Conservation (phyloP, 2,329 filamentous ascomycete species). For the Xylaria sp. region DNA sequence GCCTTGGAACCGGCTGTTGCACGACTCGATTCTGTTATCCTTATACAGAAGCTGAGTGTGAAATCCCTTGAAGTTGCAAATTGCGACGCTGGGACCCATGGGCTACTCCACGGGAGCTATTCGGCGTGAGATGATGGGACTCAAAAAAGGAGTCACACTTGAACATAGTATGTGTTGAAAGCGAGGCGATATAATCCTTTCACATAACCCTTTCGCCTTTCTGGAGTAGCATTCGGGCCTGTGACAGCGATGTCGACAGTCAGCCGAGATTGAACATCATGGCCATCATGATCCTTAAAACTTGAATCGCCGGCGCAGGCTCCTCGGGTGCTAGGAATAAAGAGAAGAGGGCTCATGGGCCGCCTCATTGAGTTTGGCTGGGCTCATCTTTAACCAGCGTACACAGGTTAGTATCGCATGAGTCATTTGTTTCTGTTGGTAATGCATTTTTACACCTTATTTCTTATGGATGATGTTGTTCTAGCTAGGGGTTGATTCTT, state of each 20-base stretch:
- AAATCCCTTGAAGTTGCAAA: neutral
- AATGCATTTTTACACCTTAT: no score
- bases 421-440: no score
- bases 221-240: no score
- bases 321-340: no score
- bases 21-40: neutral
- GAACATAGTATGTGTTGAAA: neutral
- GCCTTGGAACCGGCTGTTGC: neutral
- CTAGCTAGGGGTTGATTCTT: no score
- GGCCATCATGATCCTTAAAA: no score
- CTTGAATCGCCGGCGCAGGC: no score
- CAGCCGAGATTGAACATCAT: neutral
- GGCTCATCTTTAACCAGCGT: no score
- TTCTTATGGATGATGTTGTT: no score
- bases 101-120: neutral
- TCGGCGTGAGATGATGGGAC: neutral
- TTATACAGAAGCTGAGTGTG: neutral
- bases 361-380: no score
- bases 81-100: neutral
- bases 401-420: no score
- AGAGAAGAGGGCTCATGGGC: no score
- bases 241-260: neutral
- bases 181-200: neutral
- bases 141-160: neutral
- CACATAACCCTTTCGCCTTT: neutral